Evolutionary conservation across 192 early-diverging fungal species (phyloP), one percentile per base, ranked within the genome.

Genomic region (Rhizoclosmatium globosum): DNA sequence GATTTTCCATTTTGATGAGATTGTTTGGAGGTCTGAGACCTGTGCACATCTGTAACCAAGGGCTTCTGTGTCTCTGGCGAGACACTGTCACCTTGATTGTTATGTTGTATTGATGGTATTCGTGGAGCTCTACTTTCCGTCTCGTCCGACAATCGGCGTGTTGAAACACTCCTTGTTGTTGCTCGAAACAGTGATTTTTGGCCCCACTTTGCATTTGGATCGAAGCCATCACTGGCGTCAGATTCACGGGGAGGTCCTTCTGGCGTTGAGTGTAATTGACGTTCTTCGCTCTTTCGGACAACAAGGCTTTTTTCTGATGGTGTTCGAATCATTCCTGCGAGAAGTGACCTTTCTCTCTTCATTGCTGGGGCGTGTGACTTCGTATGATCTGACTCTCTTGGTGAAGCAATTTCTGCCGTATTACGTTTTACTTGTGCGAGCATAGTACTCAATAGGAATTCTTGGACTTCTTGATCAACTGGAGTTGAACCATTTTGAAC

Each of bases 391-490:
- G 61, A 64, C 11, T 64, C 61, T 64, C 61, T 21, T 64, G 61
- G 21, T 17, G 61, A 6, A 41, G 39, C 7, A 43, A 42, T 19
- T 45, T 23, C 61, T 44, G 6, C 73, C 11, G 73, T 64, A 19
- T 43, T 61, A 9, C 73, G 1, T 45, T 74, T 74, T 1, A 13
- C n/a, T 11, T 60, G 57, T 23, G 73, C 73, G 17, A 74, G 73
- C 59, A 64, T 64, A 39, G 70, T 71, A 64, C 43, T 74, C 73
- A 74, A 62, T 9, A 74, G 45, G 19, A 74, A 74, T 46, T 74
- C 73, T 47, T 74, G 73, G 4, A 74, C 41, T 45, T 74, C 73
- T 31, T 15, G 15, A 45, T 74, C 73, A 21, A 74, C 46, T 47
- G 44, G 47, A 41, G 67, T 42, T 15, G 67, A 68, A 11, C 38